Evolutionary conservation across 139 green algal genomes (phyloP).

Genomic region (Desmodesmus armatus): DNA sequence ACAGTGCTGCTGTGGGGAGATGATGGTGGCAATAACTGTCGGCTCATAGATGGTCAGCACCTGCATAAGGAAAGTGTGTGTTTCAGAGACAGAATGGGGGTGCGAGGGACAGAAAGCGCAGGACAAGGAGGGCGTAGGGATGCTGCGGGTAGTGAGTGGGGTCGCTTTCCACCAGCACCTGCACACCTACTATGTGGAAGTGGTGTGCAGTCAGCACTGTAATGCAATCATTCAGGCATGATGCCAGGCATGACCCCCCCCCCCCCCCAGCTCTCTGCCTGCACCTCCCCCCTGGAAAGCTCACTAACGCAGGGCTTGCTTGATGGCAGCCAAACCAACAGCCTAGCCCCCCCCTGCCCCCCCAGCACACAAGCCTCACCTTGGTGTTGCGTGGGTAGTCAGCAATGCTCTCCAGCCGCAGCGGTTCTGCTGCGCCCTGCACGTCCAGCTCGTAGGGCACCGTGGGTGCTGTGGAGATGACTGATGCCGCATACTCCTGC

Average conservation of each 20-base stretch:
- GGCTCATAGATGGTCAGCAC: conserved; percentile 79
- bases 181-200: no score
- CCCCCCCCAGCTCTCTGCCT: no score
- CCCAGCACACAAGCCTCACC: not conserved
- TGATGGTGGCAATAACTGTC: conserved; percentile 90
- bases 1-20: conserved; percentile 77
- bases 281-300: no score
- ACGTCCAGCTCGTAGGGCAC: conserved; percentile 85
- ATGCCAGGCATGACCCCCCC: no score
- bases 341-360: not conserved
- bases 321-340: no score
- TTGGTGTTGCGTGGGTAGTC: conserved; percentile 73
- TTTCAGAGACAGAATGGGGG: no score
- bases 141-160: no score
- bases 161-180: no score
- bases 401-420: conserved; percentile 74
- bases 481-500: conserved; percentile 82
- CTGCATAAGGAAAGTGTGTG: no score
- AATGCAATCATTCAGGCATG: no score
- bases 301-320: no score
- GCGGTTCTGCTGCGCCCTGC: not conserved
- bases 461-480: conserved; percentile 90
- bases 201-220: no score
- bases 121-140: not conserved
- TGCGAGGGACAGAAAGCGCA: not conserved